Conservation (phyloP, 139 green algal genomes). For the Trebouxia sp. region DNA sequence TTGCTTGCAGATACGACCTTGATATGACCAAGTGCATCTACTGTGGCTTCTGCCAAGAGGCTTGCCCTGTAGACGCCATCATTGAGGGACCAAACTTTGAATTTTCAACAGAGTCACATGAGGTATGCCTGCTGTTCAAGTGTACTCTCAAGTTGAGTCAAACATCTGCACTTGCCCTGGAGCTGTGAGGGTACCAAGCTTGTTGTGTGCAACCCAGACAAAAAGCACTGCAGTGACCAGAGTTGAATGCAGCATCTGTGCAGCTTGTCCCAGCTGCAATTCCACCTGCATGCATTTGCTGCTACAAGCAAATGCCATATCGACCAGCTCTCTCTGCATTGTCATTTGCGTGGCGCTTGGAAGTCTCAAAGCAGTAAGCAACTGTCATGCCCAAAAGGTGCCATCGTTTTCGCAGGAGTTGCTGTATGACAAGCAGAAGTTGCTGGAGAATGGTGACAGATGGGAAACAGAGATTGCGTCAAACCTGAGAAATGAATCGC, state of each 20-base stretch:
- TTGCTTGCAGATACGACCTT: slow-evolving; percentile 88
- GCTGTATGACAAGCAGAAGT: slow-evolving; percentile 99
- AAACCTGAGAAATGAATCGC: slow-evolving; percentile 82
- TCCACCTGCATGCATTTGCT: background rate
- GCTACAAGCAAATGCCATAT: background rate
- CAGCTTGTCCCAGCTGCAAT: too few species aligned
- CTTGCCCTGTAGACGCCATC: slow-evolving; percentile 98
- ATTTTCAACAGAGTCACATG: slow-evolving; percentile 94
- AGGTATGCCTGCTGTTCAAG: too few species aligned
- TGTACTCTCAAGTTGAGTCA: too few species aligned
- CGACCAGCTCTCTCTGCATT: background rate
- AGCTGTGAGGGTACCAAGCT: too few species aligned
- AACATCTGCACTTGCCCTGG: too few species aligned
- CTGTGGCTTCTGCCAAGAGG: slow-evolving; percentile 93
- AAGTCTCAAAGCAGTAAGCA: too few species aligned
- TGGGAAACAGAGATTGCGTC: slow-evolving; percentile 98
- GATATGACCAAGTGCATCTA: slow-evolving; percentile 99
- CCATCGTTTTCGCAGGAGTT: slow-evolving; percentile 88
- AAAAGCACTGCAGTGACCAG: too few species aligned
- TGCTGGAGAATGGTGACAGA: slow-evolving; percentile 95
- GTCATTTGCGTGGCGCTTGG: background rate
- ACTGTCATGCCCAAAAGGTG: too few species aligned
- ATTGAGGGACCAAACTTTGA: slow-evolving; percentile 99
- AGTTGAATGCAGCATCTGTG: too few species aligned
- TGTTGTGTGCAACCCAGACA: too few species aligned